Evolutionary conservation across 139 green algal species (phyloP).

Genomic region (Mesotaenium endlicherianum): DNA sequence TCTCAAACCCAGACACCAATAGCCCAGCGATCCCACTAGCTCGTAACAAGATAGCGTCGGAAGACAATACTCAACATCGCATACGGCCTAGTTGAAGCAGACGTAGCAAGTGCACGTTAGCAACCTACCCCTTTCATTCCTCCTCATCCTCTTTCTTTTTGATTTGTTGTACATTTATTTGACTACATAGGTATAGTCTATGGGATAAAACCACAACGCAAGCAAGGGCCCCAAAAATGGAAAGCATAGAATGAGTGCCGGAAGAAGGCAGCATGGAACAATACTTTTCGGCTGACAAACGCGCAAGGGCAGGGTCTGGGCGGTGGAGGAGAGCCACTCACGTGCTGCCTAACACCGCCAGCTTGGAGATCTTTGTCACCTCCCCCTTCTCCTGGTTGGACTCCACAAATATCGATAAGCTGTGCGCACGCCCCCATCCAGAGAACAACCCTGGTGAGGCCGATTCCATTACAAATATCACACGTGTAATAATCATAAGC

Average conservation of each 20-base stretch:
- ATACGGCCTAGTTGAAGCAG: no score
- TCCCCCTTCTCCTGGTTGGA: constrained; percentile 40
- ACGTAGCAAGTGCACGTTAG: no score
- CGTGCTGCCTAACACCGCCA: constrained; percentile 49
- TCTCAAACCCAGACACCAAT: not conserved
- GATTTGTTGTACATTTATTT: not conserved
- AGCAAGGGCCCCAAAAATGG: not conserved
- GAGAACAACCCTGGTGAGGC: no score
- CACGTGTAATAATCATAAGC: no score
- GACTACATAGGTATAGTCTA: not conserved
- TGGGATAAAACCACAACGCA: not conserved
- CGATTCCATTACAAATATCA: no score
- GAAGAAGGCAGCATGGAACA: not conserved
- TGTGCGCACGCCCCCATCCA: constrained; percentile 6
- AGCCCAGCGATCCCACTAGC: not conserved
- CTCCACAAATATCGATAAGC: constrained; percentile 50
- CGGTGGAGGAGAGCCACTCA: constrained; percentile 10
- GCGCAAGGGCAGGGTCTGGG: not conserved
- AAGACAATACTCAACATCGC: not conserved
- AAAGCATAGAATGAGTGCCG: not conserved
- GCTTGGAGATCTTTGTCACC: constrained; percentile 47
- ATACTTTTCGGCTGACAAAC: no score
- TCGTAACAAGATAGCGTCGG: not conserved
- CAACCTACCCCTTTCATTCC: no score
- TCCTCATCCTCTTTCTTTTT: not conserved